A percentile compares a stretch with the other conserved stretches of the same genome.
Conservation (phyloP, 1,284 basidiomycete species). For the Omphalotus olearius region DNA sequence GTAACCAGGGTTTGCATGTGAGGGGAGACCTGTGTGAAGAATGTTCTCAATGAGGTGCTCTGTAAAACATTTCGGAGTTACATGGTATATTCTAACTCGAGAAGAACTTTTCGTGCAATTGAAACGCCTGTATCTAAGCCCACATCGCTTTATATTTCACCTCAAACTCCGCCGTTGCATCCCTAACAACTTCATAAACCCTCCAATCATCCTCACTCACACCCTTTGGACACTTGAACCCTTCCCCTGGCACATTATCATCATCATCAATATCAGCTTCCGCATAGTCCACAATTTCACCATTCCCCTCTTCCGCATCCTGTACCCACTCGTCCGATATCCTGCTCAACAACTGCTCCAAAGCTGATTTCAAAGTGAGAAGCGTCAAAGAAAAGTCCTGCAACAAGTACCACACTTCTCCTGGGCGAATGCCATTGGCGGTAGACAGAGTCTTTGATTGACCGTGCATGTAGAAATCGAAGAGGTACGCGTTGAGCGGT, state of each 20-base stretch:
- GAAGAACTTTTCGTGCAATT: no score
- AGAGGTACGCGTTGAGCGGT: slow-evolving; percentile 58
- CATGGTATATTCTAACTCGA: no score
- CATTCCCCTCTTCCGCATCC: slow-evolving; percentile 29
- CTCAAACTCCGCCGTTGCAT: no score
- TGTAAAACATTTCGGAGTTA: no score
- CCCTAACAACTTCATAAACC: slow-evolving; percentile 45
- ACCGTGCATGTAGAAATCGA: slow-evolving; percentile 66
- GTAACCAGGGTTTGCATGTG: no score
- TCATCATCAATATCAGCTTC: slow-evolving; percentile 25
- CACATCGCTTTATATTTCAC: no score
- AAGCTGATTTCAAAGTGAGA: slow-evolving; percentile 37
- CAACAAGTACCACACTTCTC: slow-evolving; percentile 61
- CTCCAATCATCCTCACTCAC: slow-evolving; percentile 48
- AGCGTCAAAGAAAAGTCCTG: slow-evolving; percentile 54
- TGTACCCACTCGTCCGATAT: slow-evolving; percentile 24
- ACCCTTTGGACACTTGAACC: slow-evolving; percentile 30
- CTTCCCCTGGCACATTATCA: slow-evolving; percentile 14
- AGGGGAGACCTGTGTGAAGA: no score
- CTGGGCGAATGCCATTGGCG: slow-evolving; percentile 54
- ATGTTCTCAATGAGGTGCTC: no score
- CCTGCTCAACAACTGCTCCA: slow-evolving; percentile 41
- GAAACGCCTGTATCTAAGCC: no score
- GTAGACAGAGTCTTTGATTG: slow-evolving; percentile 42
- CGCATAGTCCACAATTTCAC: slow-evolving; percentile 23